phyloP scores from a whole-genome alignment of 805 yeast species.

The Clavispora asparagi region DNA sequence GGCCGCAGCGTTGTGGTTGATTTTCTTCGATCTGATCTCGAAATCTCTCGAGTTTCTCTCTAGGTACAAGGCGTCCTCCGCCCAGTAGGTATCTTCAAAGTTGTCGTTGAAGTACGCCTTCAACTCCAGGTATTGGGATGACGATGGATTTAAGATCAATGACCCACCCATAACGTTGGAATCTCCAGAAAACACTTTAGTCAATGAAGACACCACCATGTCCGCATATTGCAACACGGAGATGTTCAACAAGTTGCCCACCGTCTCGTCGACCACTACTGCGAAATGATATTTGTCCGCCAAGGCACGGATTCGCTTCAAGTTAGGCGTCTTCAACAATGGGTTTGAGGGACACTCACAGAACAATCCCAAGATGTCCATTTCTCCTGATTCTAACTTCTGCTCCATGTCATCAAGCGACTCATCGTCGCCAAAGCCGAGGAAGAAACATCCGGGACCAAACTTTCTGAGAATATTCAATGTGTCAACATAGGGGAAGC shows the following conservation, averaged over 20 bases:
- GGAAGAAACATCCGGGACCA: conserved; percentile 86
- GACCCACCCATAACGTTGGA: conserved; percentile 96
- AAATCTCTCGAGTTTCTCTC: conserved; percentile 94
- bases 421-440: conserved; percentile 76
- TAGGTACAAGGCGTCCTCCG: conserved; percentile 85
- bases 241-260: conserved; percentile 84
- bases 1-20: conserved; percentile 52
- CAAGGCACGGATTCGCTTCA: conserved; percentile 56
- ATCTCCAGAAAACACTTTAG: conserved; percentile 91
- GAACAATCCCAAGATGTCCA: conserved; percentile 65
- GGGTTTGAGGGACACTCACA: conserved; percentile 97
- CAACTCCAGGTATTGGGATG: conserved; percentile 45
- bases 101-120: conserved; percentile 46
- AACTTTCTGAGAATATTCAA: conserved; percentile 78
- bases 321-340: conserved; percentile 77
- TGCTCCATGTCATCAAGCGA: conserved; percentile 62
- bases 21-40: conserved; percentile 50
- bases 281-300: conserved; percentile 69
- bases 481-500: conserved; percentile 95
- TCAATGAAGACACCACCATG: conserved; percentile 77
- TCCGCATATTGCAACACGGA: conserved; percentile 82
- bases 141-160: conserved; percentile 66
- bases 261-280: conserved; percentile 89
- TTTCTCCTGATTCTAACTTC: conserved; percentile 50
- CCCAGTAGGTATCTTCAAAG: conserved; percentile 79